Evolutionary conservation across 192 early-diverging fungal genomes (phyloP), one percentile per base, ranked within the genome.

Genomic region (Coemansia sp.): DNA sequence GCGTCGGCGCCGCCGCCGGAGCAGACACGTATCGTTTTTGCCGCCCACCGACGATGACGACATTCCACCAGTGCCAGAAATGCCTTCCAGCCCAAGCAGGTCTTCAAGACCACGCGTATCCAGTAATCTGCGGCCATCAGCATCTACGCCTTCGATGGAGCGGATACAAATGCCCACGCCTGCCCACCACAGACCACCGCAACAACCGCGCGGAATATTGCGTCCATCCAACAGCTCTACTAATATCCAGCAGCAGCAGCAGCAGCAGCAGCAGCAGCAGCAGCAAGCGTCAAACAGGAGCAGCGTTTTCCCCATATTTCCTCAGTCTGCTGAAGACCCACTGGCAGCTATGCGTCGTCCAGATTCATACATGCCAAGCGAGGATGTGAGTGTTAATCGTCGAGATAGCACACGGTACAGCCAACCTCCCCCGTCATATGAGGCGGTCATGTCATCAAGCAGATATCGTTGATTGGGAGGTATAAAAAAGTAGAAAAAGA

Each of bases 351-450:
- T 49, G 46, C 46, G 46, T 7, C 46, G 46, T 12, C 46, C 46
- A 31, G 53, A 56, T 12, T 56, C 53, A 30, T 56, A n/a, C 31
- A 56, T 56, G 29, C 53, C 53, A 7, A 30, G 53, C 30, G 53
- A 56, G 29, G 31, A 56, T 7, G 53, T 56, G 1, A 7, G 28
- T n/a, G 53, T 56, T 7, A 56, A 31, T 12, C 53, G 53, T 1
- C 18, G 29, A 7, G 46, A 23, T 10, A 31, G 12, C 20, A 15
- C 3, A 6, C 26, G 53, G 15, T 34, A 56, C 28, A 56, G 53
- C 53, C 53, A 31, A 16, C 53, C 53, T 9, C 53, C 53, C 29
- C 53, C 53, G 15, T 56, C 53, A 33, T 56, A 56, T 25, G 53
- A 30, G 13, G 12, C 53, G 4, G 53, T 56, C 29, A 56, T 56